A percentile compares a stretch with the other conserved stretches of the same genome.
Evolutionary conservation across 306 rosid species (phyloP).

Genomic region (barrel medic (Medicago truncatula)): DNA sequence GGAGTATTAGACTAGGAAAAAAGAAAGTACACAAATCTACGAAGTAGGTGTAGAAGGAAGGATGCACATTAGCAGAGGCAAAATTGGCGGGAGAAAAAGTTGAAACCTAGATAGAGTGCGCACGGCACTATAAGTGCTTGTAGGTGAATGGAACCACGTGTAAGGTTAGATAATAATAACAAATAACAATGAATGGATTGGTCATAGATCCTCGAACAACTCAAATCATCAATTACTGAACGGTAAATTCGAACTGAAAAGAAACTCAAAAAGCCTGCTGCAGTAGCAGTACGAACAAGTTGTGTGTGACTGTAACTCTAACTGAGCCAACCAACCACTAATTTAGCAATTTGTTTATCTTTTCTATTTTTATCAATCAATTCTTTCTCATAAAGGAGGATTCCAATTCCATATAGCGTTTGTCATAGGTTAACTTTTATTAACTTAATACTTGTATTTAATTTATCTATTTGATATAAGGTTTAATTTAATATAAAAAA

Average conservation of each 20-base stretch:
- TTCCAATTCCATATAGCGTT: not conserved
- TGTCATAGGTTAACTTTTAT: not conserved
- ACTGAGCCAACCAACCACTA: not conserved
- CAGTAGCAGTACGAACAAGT: not conserved
- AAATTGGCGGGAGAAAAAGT: not conserved
- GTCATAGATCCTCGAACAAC: constrained; percentile 1
- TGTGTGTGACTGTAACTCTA: not conserved
- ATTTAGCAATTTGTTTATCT: not conserved
- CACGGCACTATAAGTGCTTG: not conserved
- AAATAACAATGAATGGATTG: constrained; percentile 6
- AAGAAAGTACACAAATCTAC: too few relatives aligned
- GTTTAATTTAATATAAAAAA: too few relatives aligned
- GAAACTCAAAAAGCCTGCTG: not conserved
- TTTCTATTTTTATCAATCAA: not conserved
- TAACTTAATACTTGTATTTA: too few relatives aligned
- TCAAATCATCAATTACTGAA: not conserved
- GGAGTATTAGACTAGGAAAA: too few relatives aligned
- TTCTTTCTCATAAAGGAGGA: not conserved
- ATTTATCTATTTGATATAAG: not conserved
- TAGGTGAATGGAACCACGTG: not conserved
- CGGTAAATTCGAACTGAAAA: not conserved
- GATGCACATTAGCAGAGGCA: not conserved
- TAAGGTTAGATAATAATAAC: not conserved
- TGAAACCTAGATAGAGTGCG: not conserved
- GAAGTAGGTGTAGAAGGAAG: too few relatives aligned